Evolutionary conservation across 345 rosid species (phyloP), one percentile per base, ranked within the genome.

Genomic region (Pugionium cornutum): DNA sequence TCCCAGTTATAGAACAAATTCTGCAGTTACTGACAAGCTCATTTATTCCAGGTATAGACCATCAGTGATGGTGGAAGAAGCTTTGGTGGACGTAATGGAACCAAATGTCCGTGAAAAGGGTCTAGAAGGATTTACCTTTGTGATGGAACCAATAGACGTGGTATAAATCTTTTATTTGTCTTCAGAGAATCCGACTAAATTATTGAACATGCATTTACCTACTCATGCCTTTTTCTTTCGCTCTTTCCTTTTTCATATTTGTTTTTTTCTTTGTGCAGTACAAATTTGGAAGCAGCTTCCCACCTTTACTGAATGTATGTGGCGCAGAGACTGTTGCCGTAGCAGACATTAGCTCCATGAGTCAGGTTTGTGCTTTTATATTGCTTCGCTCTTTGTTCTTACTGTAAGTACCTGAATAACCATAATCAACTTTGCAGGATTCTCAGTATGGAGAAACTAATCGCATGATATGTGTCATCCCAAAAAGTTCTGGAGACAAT

Each of bases 81-180:
- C 58, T 37, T 66, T 82, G 35, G 77, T 89, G 74, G 77, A 89
- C 80, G 76, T 88, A 75, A 76, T 51, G 10, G 95, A 90, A 42
- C 69, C 80, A 50, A 77, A 65, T 65, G 46, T 82, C 63, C 88
- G 90, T 65, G 86, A 85, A 66, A 83, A 72, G 46, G 89, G 94
- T 81, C 74, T 92, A 72, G 64, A 78, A 66, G 86, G 87, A 69
- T 88, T 77, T 70, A 77, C 85, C 7, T 89, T 81, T 81, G 69
- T 92, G 48, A 77, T 92, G 75, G 94, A 84, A 70, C 67, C 94
- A 60, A 45, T 51, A 59, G 46, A 69, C 18, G 66, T 44, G 83
- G 98, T 92, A 75, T 72, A 40, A 50, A n/a, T 35, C 54, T 72
- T 77, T 58, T 76, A 57, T 69, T 67, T 60, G 4, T 56, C 50